These are phyloP conservation scores for Tetraselmis striata DNA, from an alignment of 139 green algal species.

Conservation along the genomic window DNA sequence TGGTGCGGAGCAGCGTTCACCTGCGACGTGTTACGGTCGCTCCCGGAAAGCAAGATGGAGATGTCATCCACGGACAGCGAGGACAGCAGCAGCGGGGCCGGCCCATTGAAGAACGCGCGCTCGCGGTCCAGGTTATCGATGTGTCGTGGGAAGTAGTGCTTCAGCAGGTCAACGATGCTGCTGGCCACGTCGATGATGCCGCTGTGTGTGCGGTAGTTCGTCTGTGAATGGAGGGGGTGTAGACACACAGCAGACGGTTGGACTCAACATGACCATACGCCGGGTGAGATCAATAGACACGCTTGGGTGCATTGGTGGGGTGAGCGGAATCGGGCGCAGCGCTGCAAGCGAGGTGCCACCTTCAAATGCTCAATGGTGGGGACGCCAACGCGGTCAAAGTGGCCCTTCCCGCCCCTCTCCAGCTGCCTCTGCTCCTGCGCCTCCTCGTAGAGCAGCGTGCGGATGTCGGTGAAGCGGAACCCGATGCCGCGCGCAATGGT, in stretches of 20 bases:
- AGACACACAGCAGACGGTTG: too few species aligned
- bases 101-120: conserved; percentile 54
- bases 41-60: conserved; percentile 43
- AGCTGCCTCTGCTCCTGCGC: conserved; percentile 17
- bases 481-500: conserved; percentile 73
- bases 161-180: conserved; percentile 51
- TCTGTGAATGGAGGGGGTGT: too few species aligned
- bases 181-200: conserved; percentile 62
- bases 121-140: conserved; percentile 57
- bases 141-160: conserved; percentile 48
- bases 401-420: neutral
- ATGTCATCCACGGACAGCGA: conserved; percentile 37
- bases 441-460: conserved; percentile 41
- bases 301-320: too few species aligned
- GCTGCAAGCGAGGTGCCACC: too few species aligned
- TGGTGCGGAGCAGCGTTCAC: too few species aligned
- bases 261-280: too few species aligned
- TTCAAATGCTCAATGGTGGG: neutral
- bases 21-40: conserved; percentile 32
- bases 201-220: conserved; percentile 58
- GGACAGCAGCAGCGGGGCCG: conserved; percentile 49
- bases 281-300: too few species aligned
- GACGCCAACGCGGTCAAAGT: neutral
- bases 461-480: conserved; percentile 53
- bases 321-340: too few species aligned